phyloP scores from a whole-genome alignment of 352 stramenopile species.

The Phytophthora niederhauseri region DNA sequence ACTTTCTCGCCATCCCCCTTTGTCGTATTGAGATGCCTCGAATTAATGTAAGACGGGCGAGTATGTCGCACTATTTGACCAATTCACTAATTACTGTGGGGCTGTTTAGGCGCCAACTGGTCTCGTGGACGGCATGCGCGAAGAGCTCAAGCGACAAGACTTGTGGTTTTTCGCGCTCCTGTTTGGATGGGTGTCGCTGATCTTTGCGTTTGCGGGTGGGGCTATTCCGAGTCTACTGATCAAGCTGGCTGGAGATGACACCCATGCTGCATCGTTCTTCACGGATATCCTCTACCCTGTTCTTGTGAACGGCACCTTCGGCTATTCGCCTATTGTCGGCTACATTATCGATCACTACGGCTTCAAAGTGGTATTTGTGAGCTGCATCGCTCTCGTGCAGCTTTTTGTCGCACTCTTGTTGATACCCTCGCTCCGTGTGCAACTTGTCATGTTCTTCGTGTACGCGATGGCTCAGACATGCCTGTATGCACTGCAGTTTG shows the following conservation, averaged over 20 bases:
- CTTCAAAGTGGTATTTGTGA: slow-evolving; percentile 79
- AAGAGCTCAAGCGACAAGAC: slow-evolving; percentile 57
- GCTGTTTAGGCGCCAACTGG: slow-evolving; percentile 53
- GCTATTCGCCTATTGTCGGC: slow-evolving; percentile 75
- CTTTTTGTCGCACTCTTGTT: slow-evolving; percentile 69
- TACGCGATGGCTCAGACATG: slow-evolving; percentile 80
- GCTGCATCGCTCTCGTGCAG: slow-evolving; percentile 68
- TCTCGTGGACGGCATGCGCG: slow-evolving; percentile 61
- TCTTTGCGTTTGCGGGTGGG: slow-evolving; percentile 80
- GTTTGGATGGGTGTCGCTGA: slow-evolving; percentile 84
- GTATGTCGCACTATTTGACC: neutral
- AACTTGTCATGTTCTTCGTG: slow-evolving; percentile 73
- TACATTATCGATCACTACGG: slow-evolving; percentile 81
- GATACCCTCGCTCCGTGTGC: slow-evolving; percentile 58
- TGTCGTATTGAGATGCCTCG: slow-evolving; percentile 58
- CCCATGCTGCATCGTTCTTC: slow-evolving; percentile 45
- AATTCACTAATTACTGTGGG: neutral
- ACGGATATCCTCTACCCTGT: slow-evolving; percentile 77
- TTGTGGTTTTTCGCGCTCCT: slow-evolving; percentile 82
- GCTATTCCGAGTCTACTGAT: slow-evolving; percentile 75
- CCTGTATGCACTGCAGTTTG: slow-evolving; percentile 84
- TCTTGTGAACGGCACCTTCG: slow-evolving; percentile 82
- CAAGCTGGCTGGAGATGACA: slow-evolving; percentile 41
- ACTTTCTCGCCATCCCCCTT: slow-evolving; percentile 56
- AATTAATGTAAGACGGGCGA: slow-evolving; percentile 46